Conservation (phyloP, 208 protist species). For the Crithidia expoeki region DNA sequence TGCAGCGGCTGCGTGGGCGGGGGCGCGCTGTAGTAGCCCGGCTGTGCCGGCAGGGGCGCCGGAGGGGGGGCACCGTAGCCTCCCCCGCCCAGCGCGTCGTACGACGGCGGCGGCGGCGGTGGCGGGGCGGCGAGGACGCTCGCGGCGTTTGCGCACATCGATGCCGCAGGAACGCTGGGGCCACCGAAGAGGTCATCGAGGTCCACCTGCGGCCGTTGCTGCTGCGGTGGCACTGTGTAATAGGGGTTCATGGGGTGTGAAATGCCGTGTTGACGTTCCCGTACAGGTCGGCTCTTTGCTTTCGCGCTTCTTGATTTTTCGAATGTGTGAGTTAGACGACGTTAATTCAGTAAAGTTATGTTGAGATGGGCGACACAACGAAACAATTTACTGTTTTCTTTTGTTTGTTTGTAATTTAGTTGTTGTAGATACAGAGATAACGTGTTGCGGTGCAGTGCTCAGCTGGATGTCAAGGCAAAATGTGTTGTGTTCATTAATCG, state of each 20-base stretch:
- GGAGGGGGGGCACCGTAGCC: no score
- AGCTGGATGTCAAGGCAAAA: no score
- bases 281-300: no score
- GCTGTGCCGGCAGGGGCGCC: background rate
- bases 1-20: slow-evolving; percentile 9
- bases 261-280: background rate
- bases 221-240: slow-evolving; percentile 20
- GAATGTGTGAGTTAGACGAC: no score
- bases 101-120: slow-evolving; percentile 29
- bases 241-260: slow-evolving; percentile 33
- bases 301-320: no score
- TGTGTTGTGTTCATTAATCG: no score
- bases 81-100: slow-evolving; percentile 15
- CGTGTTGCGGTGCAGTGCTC: no score
- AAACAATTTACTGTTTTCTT: no score
- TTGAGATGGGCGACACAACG: no score
- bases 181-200: slow-evolving; percentile 82
- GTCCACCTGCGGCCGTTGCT: slow-evolving; percentile 32
- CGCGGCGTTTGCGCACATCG: slow-evolving; percentile 29
- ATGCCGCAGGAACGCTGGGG: slow-evolving; percentile 22
- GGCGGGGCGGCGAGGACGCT: slow-evolving; percentile 19
- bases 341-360: no score
- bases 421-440: no score
- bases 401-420: no score
- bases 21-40: slow-evolving; percentile 17